A percentile compares a stretch with the other conserved stretches of the same genome.
Conservation (phyloP, 345 rosid species). For the Orychophragmus violaceus region DNA sequence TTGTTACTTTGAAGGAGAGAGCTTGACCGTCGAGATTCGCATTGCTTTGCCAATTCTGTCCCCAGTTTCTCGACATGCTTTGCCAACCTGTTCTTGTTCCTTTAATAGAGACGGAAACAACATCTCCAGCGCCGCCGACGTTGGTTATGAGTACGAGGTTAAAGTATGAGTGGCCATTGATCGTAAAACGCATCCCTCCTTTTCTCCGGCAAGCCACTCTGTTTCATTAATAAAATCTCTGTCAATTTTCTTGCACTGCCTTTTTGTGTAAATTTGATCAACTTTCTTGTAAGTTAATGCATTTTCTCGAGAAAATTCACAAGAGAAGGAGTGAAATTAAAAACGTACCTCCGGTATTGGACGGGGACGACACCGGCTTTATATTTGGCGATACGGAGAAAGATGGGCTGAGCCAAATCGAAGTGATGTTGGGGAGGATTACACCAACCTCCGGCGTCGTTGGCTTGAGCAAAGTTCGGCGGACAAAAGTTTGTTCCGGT, state of each 20-base stretch:
- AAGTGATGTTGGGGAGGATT: conserved; percentile 78
- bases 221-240: too few species aligned
- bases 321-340: too few species aligned
- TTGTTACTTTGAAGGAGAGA: conserved; percentile 53
- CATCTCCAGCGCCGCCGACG: conserved; percentile 58
- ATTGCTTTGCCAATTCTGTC: conserved; percentile 66
- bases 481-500: conserved; percentile 87
- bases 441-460: conserved; percentile 78
- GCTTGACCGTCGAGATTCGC: conserved; percentile 47
- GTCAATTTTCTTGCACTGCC: too few species aligned
- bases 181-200: conserved; percentile 51
- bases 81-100: conserved; percentile 49
- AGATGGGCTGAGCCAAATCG: conserved; percentile 75
- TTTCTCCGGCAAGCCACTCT: conserved; percentile 47
- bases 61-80: conserved; percentile 59
- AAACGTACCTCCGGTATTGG: conserved; percentile 55
- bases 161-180: conserved; percentile 65
- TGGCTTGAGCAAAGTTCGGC: conserved; percentile 66
- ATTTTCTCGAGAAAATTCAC: too few species aligned
- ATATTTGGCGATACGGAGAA: conserved; percentile 70
- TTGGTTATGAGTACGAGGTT: conserved; percentile 55
- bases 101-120: conserved; percentile 37
- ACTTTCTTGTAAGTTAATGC: too few species aligned
- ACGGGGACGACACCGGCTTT: conserved; percentile 75
- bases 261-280: too few species aligned